A percentile compares a stretch with the other conserved stretches of the same genome.
Conservation (phyloP, 805 yeast genomes). For the Teunomyces stri region DNA sequence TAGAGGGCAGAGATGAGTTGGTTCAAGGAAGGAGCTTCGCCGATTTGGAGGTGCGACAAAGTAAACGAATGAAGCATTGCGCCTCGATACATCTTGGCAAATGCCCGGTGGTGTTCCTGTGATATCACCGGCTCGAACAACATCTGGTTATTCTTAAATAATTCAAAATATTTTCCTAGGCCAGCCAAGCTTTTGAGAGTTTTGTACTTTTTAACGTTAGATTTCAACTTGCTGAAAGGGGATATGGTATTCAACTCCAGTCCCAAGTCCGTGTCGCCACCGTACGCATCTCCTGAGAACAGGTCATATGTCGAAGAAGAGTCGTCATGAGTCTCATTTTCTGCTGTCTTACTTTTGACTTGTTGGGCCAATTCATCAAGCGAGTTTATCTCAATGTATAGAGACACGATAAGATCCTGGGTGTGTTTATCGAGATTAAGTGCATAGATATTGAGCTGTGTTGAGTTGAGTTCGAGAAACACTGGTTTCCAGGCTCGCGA, state of each 20-base stretch:
- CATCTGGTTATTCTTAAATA: constrained; percentile 27
- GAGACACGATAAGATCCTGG: constrained; percentile 22
- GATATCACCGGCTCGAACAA: constrained; percentile 38
- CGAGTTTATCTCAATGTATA: constrained; percentile 30
- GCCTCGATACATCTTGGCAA: constrained; percentile 22
- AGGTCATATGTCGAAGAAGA: constrained; percentile 12
- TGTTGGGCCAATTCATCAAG: constrained; percentile 13
- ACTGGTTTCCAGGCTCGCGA: constrained; percentile 35
- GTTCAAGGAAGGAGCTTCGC: constrained; percentile 35
- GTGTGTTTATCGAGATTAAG: constrained; percentile 21
- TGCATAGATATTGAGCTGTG: constrained; percentile 34
- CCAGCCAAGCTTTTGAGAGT: constrained; percentile 13
- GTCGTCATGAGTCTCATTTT: neutral
- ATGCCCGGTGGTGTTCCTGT: constrained; percentile 12
- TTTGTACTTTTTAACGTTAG: constrained; percentile 15
- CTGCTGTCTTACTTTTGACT: constrained; percentile 3
- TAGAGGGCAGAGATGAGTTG: constrained; percentile 21
- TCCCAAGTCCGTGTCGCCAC: constrained; percentile 14
- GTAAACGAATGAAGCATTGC: constrained; percentile 26
- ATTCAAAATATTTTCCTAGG: constrained; percentile 18
- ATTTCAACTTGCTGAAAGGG: constrained; percentile 18
- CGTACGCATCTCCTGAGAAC: constrained; percentile 29
- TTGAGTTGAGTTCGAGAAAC: constrained; percentile 37
- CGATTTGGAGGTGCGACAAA: constrained; percentile 28
- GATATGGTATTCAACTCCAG: constrained; percentile 4